phyloP scores from a whole-genome alignment of 1,284 basidiomycete species.

The Rugosomyces carneus region DNA sequence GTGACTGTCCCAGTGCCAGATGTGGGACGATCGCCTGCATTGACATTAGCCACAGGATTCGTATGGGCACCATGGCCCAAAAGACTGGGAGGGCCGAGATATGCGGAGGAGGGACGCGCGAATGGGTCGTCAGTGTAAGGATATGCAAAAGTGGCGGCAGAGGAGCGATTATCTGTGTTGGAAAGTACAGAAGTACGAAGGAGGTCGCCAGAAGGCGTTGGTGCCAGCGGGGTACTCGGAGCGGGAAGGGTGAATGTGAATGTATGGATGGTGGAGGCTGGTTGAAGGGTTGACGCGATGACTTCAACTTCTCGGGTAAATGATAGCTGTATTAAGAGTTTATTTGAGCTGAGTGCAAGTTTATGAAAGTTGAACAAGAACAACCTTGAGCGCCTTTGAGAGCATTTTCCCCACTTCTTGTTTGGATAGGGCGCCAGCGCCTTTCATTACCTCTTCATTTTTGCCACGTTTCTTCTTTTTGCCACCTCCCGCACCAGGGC shows the following conservation, averaged over 20 bases:
- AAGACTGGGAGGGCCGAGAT: constrained; percentile 62
- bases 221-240: constrained; percentile 64
- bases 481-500: constrained; percentile 65
- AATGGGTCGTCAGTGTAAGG: constrained; percentile 72
- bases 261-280: constrained; percentile 86
- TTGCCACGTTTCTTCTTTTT: constrained; percentile 65
- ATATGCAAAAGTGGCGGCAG: constrained; percentile 59
- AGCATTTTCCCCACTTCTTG: constrained; percentile 85
- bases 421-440: constrained; percentile 70
- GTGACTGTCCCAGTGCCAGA: constrained; percentile 48
- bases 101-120: constrained; percentile 69
- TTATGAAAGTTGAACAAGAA: constrained; percentile 14
- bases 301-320: constrained; percentile 94
- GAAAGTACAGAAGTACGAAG: constrained; percentile 69
- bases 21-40: constrained; percentile 31
- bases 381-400: constrained; percentile 83
- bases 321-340: constrained; percentile 47
- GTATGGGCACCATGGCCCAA: constrained; percentile 42
- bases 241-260: constrained; percentile 84
- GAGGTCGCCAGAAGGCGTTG: constrained; percentile 62
- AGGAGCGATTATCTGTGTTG: constrained; percentile 49
- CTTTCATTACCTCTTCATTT: constrained; percentile 57
- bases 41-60: constrained; percentile 32
- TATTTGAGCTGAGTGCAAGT: neutral
- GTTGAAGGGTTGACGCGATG: constrained; percentile 86